Conservation (phyloP, 495 filamentous ascomycete species). For the Penicillium coffeae region DNA sequence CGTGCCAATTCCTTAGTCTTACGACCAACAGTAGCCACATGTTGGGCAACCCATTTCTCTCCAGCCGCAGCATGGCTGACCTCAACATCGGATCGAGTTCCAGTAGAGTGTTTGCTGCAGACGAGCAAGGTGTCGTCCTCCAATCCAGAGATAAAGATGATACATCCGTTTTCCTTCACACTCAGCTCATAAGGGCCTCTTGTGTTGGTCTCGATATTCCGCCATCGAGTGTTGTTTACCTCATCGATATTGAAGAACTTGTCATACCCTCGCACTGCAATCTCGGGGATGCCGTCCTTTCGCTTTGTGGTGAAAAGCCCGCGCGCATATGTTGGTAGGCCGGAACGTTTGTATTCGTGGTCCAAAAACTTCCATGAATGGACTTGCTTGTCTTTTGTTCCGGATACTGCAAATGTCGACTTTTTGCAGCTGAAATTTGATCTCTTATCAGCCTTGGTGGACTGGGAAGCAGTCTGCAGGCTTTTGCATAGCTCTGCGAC, state of each 20-base stretch:
- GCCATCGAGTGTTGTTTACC: conserved; percentile 73
- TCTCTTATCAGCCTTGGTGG: conserved; percentile 40
- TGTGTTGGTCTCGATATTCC: conserved; percentile 71
- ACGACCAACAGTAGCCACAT: conserved; percentile 70
- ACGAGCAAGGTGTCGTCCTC: conserved; percentile 84
- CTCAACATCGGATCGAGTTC: conserved; percentile 59
- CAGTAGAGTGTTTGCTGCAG: conserved; percentile 97
- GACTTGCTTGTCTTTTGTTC: conserved; percentile 58
- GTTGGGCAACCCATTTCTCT: conserved; percentile 78
- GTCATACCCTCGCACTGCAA: conserved; percentile 86
- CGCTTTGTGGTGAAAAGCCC: conserved; percentile 81
- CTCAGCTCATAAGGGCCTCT: conserved; percentile 90
- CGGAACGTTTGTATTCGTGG: conserved; percentile 84
- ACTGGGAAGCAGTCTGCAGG: conserved; percentile 53
- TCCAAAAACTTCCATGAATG: conserved; percentile 93
- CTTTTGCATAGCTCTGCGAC: conserved; percentile 53
- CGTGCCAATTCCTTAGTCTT: conserved; percentile 70
- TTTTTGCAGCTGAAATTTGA: conserved; percentile 66
- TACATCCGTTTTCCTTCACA: conserved; percentile 97
- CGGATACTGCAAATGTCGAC: conserved; percentile 61
- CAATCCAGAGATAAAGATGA: conserved; percentile 92
- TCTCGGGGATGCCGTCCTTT: conserved; percentile 62
- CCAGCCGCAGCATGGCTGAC: conserved; percentile 82
- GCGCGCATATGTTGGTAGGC: conserved; percentile 85
- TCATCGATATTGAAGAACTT: conserved; percentile 97